phyloP scores from a whole-genome alignment of 306 rosid species.

The Sesbania bispinosa region DNA sequence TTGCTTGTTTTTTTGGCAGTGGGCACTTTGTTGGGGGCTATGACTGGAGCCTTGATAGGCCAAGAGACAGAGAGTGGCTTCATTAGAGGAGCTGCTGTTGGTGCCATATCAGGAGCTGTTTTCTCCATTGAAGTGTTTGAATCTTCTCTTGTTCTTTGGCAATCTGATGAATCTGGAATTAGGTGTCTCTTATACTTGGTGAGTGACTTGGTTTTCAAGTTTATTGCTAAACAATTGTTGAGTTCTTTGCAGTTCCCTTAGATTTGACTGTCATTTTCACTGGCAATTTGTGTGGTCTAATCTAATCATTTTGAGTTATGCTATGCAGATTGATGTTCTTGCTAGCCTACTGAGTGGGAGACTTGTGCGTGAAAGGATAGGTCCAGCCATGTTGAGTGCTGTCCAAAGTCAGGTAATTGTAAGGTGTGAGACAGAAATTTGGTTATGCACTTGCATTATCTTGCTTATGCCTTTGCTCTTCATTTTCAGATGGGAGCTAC shows the following conservation, averaged over 20 bases:
- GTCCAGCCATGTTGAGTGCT: slow-evolving; percentile 94
- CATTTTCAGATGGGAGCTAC: slow-evolving; percentile 66
- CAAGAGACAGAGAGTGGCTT: slow-evolving; percentile 97
- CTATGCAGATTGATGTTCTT: slow-evolving; percentile 80
- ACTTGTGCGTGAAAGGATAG: slow-evolving; percentile 84
- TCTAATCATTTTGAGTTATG: slow-evolving; percentile 6
- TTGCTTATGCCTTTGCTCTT: slow-evolving; percentile 15
- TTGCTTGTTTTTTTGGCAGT: slow-evolving; percentile 47
- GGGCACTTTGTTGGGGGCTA: slow-evolving; percentile 84
- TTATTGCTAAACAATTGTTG: neutral
- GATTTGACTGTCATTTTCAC: neutral
- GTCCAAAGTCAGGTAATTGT: slow-evolving; percentile 88
- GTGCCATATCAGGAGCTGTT: slow-evolving; percentile 91
- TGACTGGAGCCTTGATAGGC: slow-evolving; percentile 96
- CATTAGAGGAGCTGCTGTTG: slow-evolving; percentile 89
- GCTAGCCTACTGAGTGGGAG: slow-evolving; percentile 86
- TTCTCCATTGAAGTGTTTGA: slow-evolving; percentile 89
- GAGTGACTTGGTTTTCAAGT: slow-evolving; percentile 23
- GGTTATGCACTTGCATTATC: neutral
- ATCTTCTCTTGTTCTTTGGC: slow-evolving; percentile 79
- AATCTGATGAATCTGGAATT: slow-evolving; percentile 69
- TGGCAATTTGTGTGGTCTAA: neutral
- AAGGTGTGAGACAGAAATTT: neutral
- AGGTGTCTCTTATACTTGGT: slow-evolving; percentile 75
- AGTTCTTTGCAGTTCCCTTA: neutral